These are phyloP conservation scores for Phalaenopsis hybrid DNA, from an alignment of 116 monocot species.

Conservation along the genomic window DNA sequence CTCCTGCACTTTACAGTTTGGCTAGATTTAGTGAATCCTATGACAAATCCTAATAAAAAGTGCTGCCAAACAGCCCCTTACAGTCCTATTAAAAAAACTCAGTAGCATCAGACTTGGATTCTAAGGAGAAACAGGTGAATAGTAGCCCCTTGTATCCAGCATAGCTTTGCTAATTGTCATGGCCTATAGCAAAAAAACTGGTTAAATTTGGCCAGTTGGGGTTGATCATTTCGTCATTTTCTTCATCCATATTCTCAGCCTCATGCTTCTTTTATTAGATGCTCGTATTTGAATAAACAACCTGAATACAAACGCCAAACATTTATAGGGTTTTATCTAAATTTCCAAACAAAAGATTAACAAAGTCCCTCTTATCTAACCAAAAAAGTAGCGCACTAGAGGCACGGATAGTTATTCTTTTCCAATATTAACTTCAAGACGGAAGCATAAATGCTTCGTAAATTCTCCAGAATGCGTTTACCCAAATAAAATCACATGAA, in stretches of 20 bases:
- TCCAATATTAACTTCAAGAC: not conserved
- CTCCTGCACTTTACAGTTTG: no score
- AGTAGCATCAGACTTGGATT: not conserved
- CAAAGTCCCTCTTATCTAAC: no score
- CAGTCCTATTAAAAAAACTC: no score
- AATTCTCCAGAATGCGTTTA: not conserved
- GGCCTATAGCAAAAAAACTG: not conserved
- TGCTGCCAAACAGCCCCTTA: no score
- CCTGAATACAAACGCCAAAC: no score
- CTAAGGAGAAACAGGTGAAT: not conserved
- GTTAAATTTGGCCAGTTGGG: not conserved
- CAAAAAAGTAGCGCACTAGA: no score
- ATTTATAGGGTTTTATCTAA: no score
- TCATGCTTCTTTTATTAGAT: not conserved
- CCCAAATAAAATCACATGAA: not conserved
- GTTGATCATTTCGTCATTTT: not conserved
- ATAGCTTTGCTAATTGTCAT: not conserved
- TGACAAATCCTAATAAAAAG: no score
- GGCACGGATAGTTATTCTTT: no score
- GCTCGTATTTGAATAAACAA: not conserved
- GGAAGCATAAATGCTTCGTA: not conserved
- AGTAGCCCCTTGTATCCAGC: not conserved
- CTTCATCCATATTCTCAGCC: not conserved
- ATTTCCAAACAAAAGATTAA: no score
- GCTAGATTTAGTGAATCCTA: no score